Evolutionary conservation across 2,329 filamentous ascomycete genomes (phyloP), one percentile per base, ranked within the genome.

Genomic region (Trichoderma lentiforme): DNA sequence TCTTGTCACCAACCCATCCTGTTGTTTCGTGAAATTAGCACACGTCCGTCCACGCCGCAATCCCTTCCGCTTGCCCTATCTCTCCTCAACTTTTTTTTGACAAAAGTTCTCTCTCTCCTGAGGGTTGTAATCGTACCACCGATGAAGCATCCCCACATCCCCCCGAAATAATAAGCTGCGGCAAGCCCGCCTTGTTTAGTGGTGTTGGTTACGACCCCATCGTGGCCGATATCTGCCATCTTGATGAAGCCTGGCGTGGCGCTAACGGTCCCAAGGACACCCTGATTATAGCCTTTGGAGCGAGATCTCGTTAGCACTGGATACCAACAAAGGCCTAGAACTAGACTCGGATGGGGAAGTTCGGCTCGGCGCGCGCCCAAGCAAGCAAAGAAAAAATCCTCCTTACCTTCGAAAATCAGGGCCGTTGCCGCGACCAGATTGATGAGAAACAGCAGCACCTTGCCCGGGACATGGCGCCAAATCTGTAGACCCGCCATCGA

Each of bases 221-320:
- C 82, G 0, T 81, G 74, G 18, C 86, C 85, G 60, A 87, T 86
- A 58, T 82, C 81, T 9, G 86, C 83, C 75, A 81, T 79, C 14
- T 76, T 74, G 26, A 84, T 80, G 76, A 83, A 85, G 63, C 78
- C 76, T 1, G 82, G 82, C 14, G 82, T 80, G 9, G 77, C 77
- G 72, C 85, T 87, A 63, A 87, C 84, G 53, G 83, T 83, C 63
- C 86, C 85, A 81, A 86, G 84, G n/a, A 87, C 85, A 66, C 86
- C 86, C 74, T 87, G 86, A 72, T 87, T 84, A 78, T 87, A 88
- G 24, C 86, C 86, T 80, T 36, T 39, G 14, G 78, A 26, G 43
- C 36, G 24, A 43, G 24, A 24, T 24, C 24, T 57, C 56, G 30
- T 70, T 70, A 70, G 66, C 26, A 61, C 47, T 26, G 32, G 26